A percentile compares a stretch with the other conserved stretches of the same genome.
Evolutionary conservation across 768 basidiomycete species (phyloP).

Genomic region (Tremella fuciformis): DNA sequence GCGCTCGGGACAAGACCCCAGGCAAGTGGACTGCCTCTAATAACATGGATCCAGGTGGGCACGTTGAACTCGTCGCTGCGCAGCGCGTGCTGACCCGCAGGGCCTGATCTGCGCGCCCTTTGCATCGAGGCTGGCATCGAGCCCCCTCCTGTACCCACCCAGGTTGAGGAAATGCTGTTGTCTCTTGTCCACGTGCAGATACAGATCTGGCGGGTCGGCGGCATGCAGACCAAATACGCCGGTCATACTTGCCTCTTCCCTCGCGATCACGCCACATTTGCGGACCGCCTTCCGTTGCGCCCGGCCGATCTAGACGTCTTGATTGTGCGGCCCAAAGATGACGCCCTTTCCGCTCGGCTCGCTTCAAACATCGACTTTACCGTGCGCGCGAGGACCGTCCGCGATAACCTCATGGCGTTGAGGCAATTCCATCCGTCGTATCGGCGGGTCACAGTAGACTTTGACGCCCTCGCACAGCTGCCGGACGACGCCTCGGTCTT

Average conservation of each 20-base stretch:
- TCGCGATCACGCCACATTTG: background rate
- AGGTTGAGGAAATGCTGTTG: background rate
- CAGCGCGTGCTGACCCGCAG: no score
- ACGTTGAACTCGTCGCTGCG: no score
- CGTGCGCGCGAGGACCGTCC: background rate
- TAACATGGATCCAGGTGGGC: no score
- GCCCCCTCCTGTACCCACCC: no score
- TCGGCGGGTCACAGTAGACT: background rate
- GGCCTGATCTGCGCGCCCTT: no score
- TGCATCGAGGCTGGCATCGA: no score
- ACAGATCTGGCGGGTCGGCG: background rate
- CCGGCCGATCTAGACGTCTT: background rate
- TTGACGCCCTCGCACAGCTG: background rate
- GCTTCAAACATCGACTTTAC: background rate
- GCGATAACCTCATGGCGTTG: background rate
- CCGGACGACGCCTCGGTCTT: background rate
- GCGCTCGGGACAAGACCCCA: no score
- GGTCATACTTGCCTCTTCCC: background rate
- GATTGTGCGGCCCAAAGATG: background rate
- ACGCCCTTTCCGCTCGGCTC: background rate
- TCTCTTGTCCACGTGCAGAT: background rate
- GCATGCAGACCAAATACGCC: background rate
- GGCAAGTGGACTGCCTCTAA: no score
- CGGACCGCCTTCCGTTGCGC: background rate
- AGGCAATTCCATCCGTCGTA: background rate